Base-by-base conservation (phyloP, 805 yeast genomes). In the Kockiozyma suomiensis region DNA sequence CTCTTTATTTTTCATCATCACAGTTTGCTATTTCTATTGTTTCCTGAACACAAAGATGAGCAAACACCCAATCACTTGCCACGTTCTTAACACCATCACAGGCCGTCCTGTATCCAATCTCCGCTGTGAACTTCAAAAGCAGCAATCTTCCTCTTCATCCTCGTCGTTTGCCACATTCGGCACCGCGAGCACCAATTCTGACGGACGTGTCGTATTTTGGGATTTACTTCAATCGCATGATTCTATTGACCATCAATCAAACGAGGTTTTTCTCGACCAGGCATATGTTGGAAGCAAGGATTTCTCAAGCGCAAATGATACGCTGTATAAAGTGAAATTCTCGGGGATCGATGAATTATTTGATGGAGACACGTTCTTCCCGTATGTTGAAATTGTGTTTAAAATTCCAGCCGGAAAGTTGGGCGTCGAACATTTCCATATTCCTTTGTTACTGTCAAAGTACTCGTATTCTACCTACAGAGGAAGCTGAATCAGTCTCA, bases 401-500 rank as follows among this genome's bases (percentile, higher is more conserved):
- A 81, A 81, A 32, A 83, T 92, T 2, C 80, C 79, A 5, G 78
- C 79, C 64, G 87, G 88, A 0, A 42, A 51, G 23, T 55, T 61
- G 4, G 61, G 59, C 21, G 90, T 86, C 61, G 76, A 82, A 40
- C 98, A 92, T 72, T 92, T 90, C 74, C 98, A 92, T 72, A 87
- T 92, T 56, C 98, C 98, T 0, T 75, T 92, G 62, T 79, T 92
- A 55, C 76, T 92, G 59, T 85, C 96, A 46, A 90, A 90, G 70
- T 90, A 87, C 74, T 87, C 96, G 35, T 92, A 91, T 75, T 84
- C 96, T 4, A 92, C 97, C 0, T 92, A 92, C 76, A 81, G 97
- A 58, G 98, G 98, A 1, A 84, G 88, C 70, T 87, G 69, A n/a
- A n/a, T n/a, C n/a, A n/a, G n/a, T n/a, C n/a, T n/a, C n/a, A n/a